phyloP scores from a whole-genome alignment of 495 filamentous ascomycete species.

The Xylaria cubensis region DNA sequence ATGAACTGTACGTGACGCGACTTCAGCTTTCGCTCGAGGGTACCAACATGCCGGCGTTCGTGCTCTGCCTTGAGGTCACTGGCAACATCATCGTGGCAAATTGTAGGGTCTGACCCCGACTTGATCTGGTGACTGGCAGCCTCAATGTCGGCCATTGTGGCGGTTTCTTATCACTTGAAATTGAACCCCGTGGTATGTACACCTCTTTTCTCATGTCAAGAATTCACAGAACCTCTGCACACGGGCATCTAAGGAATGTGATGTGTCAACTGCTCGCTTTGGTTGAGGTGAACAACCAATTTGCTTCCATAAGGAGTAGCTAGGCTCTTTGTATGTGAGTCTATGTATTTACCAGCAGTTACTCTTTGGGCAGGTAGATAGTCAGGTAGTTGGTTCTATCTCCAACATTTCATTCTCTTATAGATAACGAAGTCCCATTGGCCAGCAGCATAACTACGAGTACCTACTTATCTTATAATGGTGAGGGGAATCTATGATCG shows the following conservation, averaged over 20 bases:
- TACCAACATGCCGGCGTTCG: constrained; percentile 39
- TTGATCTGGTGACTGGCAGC: constrained; percentile 23
- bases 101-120: constrained; percentile 15
- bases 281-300: background rate
- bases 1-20: constrained; percentile 69
- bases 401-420: background rate
- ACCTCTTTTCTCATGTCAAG: background rate
- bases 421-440: too few relatives aligned
- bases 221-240: background rate
- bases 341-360: background rate
- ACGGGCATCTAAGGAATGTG: background rate
- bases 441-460: background rate
- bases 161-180: constrained; percentile 1
- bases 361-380: background rate
- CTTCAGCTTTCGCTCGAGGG: constrained; percentile 61
- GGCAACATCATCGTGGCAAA: constrained; percentile 25
- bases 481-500: constrained; percentile 7
- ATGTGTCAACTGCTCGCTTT: background rate
- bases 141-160: constrained; percentile 37
- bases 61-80: constrained; percentile 35
- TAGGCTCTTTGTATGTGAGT: background rate
- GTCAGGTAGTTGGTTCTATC: background rate
- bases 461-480: background rate
- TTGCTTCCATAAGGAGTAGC: background rate
- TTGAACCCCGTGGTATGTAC: background rate